These are phyloP conservation scores for Aspergillus calidoustus DNA, from an alignment of 2,329 filamentous ascomycete genomes.

Conservation along the genomic window DNA sequence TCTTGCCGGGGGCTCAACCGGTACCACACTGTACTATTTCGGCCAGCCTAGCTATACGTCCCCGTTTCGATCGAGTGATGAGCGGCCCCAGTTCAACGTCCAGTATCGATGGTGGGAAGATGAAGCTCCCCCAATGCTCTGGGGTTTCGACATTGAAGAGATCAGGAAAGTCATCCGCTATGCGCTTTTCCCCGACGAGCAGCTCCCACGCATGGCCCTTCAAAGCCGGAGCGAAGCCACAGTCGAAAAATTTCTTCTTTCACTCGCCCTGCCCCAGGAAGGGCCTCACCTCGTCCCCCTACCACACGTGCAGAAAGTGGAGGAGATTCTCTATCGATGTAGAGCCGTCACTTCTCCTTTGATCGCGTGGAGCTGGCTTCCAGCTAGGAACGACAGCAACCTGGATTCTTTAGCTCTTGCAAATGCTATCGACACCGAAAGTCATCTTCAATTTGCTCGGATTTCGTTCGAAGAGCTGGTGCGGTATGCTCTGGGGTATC, in stretches of 20 bases:
- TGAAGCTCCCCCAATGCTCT: slow-evolving; percentile 43
- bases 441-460: slow-evolving; percentile 44
- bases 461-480: slow-evolving; percentile 48
- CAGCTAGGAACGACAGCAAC: slow-evolving; percentile 27
- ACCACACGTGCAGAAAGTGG: slow-evolving; percentile 44
- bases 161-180: slow-evolving; percentile 45
- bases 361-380: slow-evolving; percentile 44
- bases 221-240: slow-evolving; percentile 37
- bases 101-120: slow-evolving; percentile 49
- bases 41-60: slow-evolving; percentile 32
- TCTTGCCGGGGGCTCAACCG: slow-evolving; percentile 8
- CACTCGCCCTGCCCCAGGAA: slow-evolving; percentile 35
- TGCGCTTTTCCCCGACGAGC: slow-evolving; percentile 41
- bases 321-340: slow-evolving; percentile 44
- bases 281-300: slow-evolving; percentile 32
- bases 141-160: slow-evolving; percentile 43
- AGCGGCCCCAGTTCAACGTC: slow-evolving; percentile 39
- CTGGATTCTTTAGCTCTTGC: slow-evolving; percentile 35
- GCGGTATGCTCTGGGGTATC: slow-evolving; percentile 44
- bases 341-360: slow-evolving; percentile 27
- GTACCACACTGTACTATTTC: slow-evolving; percentile 18
- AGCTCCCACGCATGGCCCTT: slow-evolving; percentile 40
- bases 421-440: slow-evolving; percentile 42
- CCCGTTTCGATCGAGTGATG: slow-evolving; percentile 35
- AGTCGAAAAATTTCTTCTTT: slow-evolving; percentile 39